Conservation (phyloP, 2,329 filamentous ascomycete genomes). For the Phialophora macrospora region DNA sequence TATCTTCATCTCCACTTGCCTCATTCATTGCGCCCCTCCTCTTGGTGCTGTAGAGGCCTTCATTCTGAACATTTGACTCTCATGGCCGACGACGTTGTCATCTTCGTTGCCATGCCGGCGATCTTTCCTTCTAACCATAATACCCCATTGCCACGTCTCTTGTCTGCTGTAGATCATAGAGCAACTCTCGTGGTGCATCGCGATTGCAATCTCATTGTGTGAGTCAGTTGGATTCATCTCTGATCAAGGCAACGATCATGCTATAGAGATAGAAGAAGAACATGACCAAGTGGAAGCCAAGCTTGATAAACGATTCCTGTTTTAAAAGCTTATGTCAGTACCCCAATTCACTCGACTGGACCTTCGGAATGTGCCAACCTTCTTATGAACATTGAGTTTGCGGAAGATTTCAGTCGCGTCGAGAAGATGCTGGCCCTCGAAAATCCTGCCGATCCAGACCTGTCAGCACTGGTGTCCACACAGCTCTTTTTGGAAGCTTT, state of each 20-base stretch:
- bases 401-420: constrained; percentile 99
- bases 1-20: background rate
- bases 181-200: constrained; percentile 46
- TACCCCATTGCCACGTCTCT: background rate
- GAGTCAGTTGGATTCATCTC: constrained; percentile 83
- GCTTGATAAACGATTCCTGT: constrained; percentile 98
- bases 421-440: constrained; percentile 94
- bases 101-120: background rate
- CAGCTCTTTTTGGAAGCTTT: background rate
- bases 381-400: constrained; percentile 98
- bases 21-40: background rate
- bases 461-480: constrained; percentile 20
- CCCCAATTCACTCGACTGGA: background rate
- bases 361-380: constrained; percentile 60
- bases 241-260: constrained; percentile 97
- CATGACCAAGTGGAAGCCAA: constrained; percentile 98
- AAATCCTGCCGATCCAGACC: constrained; percentile 66
- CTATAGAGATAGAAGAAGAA: constrained; percentile 99
- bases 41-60: background rate
- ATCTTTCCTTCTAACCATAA: constrained; percentile 1
- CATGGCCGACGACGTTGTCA: background rate
- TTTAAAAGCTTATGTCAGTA: background rate
- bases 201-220: constrained; percentile 46
- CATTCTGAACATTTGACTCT: background rate
- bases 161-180: constrained; percentile 17